These are phyloP conservation scores for Phyllosticta paracitricarpa DNA, from an alignment of 2,329 filamentous ascomycete genomes.

Conservation along the genomic window DNA sequence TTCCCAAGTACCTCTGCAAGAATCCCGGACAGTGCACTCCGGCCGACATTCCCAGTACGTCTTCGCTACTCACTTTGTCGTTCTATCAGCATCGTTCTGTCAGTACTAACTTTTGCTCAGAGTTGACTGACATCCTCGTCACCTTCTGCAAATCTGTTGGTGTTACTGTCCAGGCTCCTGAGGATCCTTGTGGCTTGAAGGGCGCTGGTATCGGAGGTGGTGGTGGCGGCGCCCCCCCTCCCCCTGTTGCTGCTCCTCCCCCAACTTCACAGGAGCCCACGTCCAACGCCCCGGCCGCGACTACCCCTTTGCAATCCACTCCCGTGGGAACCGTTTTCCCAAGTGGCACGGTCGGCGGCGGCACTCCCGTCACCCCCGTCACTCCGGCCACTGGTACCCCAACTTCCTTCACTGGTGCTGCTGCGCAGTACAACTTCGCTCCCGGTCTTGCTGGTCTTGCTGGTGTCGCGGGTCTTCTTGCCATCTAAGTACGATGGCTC, in stretches of 20 bases:
- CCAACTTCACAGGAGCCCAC: not conserved
- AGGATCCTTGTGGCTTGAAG: constrained; percentile 4
- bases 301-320: not conserved
- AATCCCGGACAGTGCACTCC: constrained; percentile 2
- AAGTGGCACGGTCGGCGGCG: constrained; percentile 6
- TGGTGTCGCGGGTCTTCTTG: constrained; percentile 14
- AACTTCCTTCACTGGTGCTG: constrained; percentile 22
- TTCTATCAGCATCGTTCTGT: not conserved
- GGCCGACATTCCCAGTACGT: not conserved
- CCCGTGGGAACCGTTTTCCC: constrained; percentile 8
- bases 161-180: constrained; percentile 1
- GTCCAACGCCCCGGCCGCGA: not conserved
- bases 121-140: not conserved
- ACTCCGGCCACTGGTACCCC: constrained; percentile 12
- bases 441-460: constrained; percentile 20
- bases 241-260: not conserved
- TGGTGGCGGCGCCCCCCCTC: not conserved
- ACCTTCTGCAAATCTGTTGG: constrained; percentile 6
- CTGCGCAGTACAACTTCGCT: constrained; percentile 14
- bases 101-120: not conserved
- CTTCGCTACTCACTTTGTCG: too few species aligned
- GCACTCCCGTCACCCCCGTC: constrained; percentile 2
- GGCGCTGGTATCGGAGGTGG: not conserved
- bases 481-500: not conserved
- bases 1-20: constrained; percentile 2